Conservation (phyloP, 352 stramenopile species). For the Phytophthora ramorum region DNA sequence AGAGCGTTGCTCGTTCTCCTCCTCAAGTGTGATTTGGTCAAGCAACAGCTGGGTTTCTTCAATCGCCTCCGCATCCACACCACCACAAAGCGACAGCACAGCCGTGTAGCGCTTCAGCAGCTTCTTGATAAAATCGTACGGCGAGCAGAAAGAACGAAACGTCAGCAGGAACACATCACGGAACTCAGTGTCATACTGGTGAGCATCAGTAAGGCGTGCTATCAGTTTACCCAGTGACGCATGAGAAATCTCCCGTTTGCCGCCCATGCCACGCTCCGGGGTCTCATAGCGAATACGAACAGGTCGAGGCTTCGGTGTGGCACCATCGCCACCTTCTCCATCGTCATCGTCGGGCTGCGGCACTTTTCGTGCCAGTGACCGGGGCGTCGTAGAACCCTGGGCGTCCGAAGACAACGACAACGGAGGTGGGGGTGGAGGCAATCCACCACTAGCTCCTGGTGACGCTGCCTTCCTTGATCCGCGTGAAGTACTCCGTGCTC, state of each 20-base stretch:
- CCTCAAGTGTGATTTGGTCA: slow-evolving; percentile 72
- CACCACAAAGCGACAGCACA: slow-evolving; percentile 64
- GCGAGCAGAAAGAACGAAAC: slow-evolving; percentile 81
- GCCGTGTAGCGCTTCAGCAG: slow-evolving; percentile 87
- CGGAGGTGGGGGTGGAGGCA: slow-evolving; percentile 26
- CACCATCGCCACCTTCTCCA: slow-evolving; percentile 22
- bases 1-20: slow-evolving; percentile 50
- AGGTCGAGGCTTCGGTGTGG: slow-evolving; percentile 44
- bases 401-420: slow-evolving; percentile 26
- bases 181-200: slow-evolving; percentile 89
- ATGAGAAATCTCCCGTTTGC: slow-evolving; percentile 87
- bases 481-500: slow-evolving; percentile 30
- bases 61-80: slow-evolving; percentile 56
- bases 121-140: slow-evolving; percentile 91
- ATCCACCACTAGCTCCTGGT: slow-evolving; percentile 18
- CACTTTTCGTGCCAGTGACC: slow-evolving; percentile 30
- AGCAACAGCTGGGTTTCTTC: slow-evolving; percentile 69
- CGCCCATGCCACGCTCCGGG: slow-evolving; percentile 59
- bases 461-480: slow-evolving; percentile 26
- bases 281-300: slow-evolving; percentile 83
- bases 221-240: slow-evolving; percentile 87
- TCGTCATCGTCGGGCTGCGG: slow-evolving; percentile 12
- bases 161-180: slow-evolving; percentile 87
- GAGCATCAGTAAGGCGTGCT: slow-evolving; percentile 81
- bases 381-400: slow-evolving; percentile 23